Conservation (phyloP, 2,329 filamentous ascomycete genomes). For the Geosmithia morbida region DNA sequence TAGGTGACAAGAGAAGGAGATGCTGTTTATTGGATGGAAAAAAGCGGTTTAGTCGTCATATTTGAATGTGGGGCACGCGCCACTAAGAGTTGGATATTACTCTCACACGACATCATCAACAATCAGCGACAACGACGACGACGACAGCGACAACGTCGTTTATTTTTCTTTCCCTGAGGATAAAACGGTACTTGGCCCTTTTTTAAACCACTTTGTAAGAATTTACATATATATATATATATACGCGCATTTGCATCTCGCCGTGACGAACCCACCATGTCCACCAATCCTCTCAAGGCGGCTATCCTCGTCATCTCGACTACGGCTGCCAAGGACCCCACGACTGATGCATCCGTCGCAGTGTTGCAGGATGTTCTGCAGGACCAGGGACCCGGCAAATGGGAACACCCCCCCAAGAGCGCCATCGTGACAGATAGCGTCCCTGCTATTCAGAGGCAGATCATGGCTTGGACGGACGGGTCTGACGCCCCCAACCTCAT, state of each 20-base stretch:
- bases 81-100: too few species aligned
- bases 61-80: neutral
- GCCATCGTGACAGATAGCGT: constrained; percentile 71
- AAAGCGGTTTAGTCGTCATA: neutral
- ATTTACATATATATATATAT: too few species aligned
- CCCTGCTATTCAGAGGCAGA: constrained; percentile 56
- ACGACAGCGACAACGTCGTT: too few species aligned
- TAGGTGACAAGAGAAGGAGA: neutral
- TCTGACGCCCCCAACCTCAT: constrained; percentile 56
- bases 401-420: constrained; percentile 47
- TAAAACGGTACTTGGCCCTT: too few species aligned
- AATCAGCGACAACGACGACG: too few species aligned
- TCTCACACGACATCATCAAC: too few species aligned
- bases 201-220: too few species aligned
- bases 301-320: constrained; percentile 83
- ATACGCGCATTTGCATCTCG: too few species aligned
- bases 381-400: constrained; percentile 51
- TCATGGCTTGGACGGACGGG: constrained; percentile 61
- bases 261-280: constrained; percentile 2
- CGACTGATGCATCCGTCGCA: constrained; percentile 59
- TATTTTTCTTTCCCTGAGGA: too few species aligned
- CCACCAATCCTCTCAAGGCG: constrained; percentile 39
- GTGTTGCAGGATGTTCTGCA: constrained; percentile 56
- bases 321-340: constrained; percentile 67
- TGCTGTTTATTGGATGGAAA: neutral